These are phyloP conservation scores for Trichoderma cornu-damae DNA, from an alignment of 2,329 filamentous ascomycete species.

Conservation along the genomic window DNA sequence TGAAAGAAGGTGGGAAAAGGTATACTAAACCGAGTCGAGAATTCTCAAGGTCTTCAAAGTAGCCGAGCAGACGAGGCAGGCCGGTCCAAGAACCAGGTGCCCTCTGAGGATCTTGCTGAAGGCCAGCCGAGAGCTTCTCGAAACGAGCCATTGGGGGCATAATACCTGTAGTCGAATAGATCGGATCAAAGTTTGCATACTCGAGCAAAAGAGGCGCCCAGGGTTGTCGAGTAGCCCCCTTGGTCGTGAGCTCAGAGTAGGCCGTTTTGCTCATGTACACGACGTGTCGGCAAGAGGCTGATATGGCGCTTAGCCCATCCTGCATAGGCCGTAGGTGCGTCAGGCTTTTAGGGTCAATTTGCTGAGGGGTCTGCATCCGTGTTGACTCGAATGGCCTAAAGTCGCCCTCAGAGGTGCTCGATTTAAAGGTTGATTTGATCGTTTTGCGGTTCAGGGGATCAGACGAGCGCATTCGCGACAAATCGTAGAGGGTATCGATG, in stretches of 20 bases:
- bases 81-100: slow-evolving; percentile 56
- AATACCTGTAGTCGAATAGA: slow-evolving; percentile 58
- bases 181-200: slow-evolving; percentile 60
- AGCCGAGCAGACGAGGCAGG: slow-evolving; percentile 57
- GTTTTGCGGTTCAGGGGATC: slow-evolving; percentile 32
- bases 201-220: slow-evolving; percentile 62
- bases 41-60: slow-evolving; percentile 67
- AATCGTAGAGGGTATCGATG: slow-evolving; percentile 73
- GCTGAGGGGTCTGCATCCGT: slow-evolving; percentile 56
- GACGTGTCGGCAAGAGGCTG: slow-evolving; percentile 41
- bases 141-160: slow-evolving; percentile 61
- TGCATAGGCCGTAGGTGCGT: slow-evolving; percentile 44
- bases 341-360: slow-evolving; percentile 52
- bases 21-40: slow-evolving; percentile 71
- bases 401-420: slow-evolving; percentile 37
- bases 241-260: slow-evolving; percentile 43
- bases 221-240: slow-evolving; percentile 39
- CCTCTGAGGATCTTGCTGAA: slow-evolving; percentile 50
- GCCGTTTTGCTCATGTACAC: slow-evolving; percentile 47
- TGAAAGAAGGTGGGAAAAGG: slow-evolving; percentile 63
- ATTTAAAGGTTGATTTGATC: slow-evolving; percentile 31
- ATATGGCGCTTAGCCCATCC: slow-evolving; percentile 26
- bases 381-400: slow-evolving; percentile 52
- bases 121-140: slow-evolving; percentile 55
- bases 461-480: slow-evolving; percentile 60